Base-by-base conservation (phyloP, 2,329 filamentous ascomycete species). In the Massarina eburnea region DNA sequence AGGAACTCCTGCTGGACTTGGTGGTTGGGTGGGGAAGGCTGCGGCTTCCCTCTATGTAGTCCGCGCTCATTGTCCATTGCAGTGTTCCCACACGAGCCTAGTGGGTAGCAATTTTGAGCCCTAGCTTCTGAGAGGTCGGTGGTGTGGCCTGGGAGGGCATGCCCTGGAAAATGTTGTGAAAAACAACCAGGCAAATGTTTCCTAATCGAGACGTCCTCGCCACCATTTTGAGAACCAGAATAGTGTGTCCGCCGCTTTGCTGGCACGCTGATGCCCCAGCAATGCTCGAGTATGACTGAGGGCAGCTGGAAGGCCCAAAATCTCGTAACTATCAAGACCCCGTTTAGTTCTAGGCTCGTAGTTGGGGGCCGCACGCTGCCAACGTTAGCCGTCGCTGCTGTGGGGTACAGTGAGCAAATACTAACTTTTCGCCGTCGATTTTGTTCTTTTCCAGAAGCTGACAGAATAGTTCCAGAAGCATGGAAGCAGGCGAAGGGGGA, bases 1-100 rank as follows among this genome's bases (percentile, higher is more conserved):
- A 70, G 62, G 50, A 71, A 71, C 46, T 63, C 65, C 40, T 67
- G 62, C 36, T 63, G 64, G 41, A 55, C 49, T 36, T 64, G 56
- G 35, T 52, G 54, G 35, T 48, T 52, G 41, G 55, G 57, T 43
- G 54, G 53, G 43, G 40, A 36, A 15, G 46, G 42, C 50, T 45
- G 59, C 45, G 54, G 55, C 47, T 50, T 53, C 43, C 45, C 54
- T 48, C 55, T 60, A 36, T 53, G 47, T 43, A 43, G 43, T 32
- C 60, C 57, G 40, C 42, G 59, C 50, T 60, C 58, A 38, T 45
- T 53, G 45, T 63, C 58, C 59, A 68, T 67, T 37, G 41, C 54
- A 57, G 44, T 39, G 51, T 43, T 52, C 53, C 55, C 51, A 47
- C 39, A 52, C 55, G 46, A n/a, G 45, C 44, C 49, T 47, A 58